Evolutionary conservation across 2,329 filamentous ascomycete genomes (phyloP).

Genomic region (Colletotrichum limetticola): DNA sequence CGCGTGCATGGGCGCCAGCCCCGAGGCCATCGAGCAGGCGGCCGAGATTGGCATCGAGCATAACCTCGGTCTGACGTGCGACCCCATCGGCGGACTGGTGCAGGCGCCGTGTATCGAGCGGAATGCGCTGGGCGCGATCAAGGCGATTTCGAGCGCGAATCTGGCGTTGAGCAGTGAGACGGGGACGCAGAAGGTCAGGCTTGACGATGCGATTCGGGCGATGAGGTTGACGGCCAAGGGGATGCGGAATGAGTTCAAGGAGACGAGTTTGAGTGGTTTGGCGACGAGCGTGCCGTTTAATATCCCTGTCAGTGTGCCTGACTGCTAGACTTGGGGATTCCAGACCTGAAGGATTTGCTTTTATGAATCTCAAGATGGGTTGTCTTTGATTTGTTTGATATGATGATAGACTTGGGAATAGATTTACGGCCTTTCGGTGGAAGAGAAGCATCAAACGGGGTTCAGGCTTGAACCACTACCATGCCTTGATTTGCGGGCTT

Average conservation of each 20-base stretch:
- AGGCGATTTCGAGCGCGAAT: constrained; percentile 62
- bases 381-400: not conserved
- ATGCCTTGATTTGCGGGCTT: not conserved
- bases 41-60: constrained; percentile 65
- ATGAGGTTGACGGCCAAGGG: constrained; percentile 62
- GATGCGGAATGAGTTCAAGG: constrained; percentile 65
- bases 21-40: constrained; percentile 61
- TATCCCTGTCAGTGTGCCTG: constrained; percentile 63
- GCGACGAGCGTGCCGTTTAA: constrained; percentile 62
- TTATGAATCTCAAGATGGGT: not conserved
- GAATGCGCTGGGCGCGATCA: constrained; percentile 61
- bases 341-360: not conserved
- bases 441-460: not conserved
- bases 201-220: constrained; percentile 61
- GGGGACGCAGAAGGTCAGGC: constrained; percentile 58
- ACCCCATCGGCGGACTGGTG: constrained; percentile 61
- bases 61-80: constrained; percentile 61
- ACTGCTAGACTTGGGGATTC: constrained; percentile 48
- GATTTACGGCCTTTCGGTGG: not conserved
- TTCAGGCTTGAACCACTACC: not conserved
- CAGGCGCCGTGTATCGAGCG: constrained; percentile 63
- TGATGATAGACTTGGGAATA: not conserved
- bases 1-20: constrained; percentile 61
- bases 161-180: constrained; percentile 56
- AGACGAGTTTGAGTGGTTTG: constrained; percentile 60